Conservation (phyloP, 192 early-diverging fungal species). For the Chytriomyces sp. region DNA sequence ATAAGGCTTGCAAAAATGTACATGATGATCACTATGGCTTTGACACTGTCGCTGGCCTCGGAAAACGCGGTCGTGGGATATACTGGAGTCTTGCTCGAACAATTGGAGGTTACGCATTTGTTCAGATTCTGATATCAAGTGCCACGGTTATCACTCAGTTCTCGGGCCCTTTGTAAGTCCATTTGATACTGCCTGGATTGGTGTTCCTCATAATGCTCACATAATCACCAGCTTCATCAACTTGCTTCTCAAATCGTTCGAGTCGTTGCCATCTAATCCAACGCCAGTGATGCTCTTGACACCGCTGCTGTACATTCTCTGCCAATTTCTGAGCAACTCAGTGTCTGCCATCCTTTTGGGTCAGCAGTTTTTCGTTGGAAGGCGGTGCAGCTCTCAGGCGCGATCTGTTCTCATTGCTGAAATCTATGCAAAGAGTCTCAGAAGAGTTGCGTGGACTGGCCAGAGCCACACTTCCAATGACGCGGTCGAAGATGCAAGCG, state of each 20-base stretch:
- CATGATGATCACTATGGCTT: background rate
- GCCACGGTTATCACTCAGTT: conserved; percentile 34
- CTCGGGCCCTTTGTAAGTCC: conserved; percentile 25
- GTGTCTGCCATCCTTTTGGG: conserved; percentile 38
- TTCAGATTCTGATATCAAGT: conserved; percentile 13
- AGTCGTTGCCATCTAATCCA: conserved; percentile 33
- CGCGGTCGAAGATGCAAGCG: conserved; percentile 2
- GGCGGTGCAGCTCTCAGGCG: conserved; percentile 40
- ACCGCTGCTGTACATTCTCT: conserved; percentile 33
- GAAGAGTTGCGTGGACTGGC: conserved; percentile 20
- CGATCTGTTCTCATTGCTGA: conserved; percentile 40
- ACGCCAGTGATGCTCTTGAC: background rate
- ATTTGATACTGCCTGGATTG: background rate
- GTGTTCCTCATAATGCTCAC: conserved; percentile 25
- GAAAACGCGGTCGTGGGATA: background rate
- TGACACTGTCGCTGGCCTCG: background rate
- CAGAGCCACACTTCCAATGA: background rate
- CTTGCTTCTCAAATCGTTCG: conserved; percentile 44
- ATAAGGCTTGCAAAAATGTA: background rate
- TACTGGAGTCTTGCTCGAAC: background rate
- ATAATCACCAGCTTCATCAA: conserved; percentile 46
- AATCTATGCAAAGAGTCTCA: conserved; percentile 46
- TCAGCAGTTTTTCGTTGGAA: conserved; percentile 49
- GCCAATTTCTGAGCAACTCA: conserved; percentile 38
- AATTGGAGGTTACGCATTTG: background rate